Evolutionary conservation across 345 rosid species (phyloP), one percentile per base, ranked within the genome.

Genomic region (Cardamine chenopodiifolia): DNA sequence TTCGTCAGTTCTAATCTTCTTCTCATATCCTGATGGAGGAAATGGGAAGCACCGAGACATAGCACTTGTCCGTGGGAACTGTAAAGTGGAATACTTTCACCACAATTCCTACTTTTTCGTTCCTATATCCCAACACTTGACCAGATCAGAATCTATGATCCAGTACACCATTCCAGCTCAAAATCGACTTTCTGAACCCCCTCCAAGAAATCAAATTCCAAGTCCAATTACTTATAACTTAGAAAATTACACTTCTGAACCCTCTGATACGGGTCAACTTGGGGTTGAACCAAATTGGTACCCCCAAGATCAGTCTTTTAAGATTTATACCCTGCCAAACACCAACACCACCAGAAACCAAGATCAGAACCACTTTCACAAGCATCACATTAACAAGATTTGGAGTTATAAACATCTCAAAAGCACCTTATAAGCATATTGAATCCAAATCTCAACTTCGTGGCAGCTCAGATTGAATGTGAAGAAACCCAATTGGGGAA

Each of bases 11-110:
- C 75, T 80, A 63, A 83, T 75, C 85, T 89, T 88, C 89, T 87
- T 89, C 79, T 82, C 93, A 82, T 91, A 94, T 82, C 98, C 98
- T 45, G 96, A 93, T 8, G 97, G 98, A 10, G 96, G 97, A 78
- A 94, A 91, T 4, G 96, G 95, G 83, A 94, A 94, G 90, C 98
- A 91, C 73, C 97, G 98, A 86, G 98, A 94, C 98, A 94, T 94
- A 79, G 85, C 88, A 84, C 69, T 37, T 52, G 34, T 68, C 70
- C 74, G 58, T 61, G 53, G 26, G 68, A 74, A 79, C 68, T 29
- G 68, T 40, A 71, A 78, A 80, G 72, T 69, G 62, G 80, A 25
- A 69, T 53, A 76, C 71, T 62, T 80, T 78, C 65, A 79, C 54
- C 62, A 49, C 78, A 9, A 12, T 22, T 53, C 66, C 62, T 74